Evolutionary conservation across 2,329 filamentous ascomycete species (phyloP).

Genomic region (Pseudovirgaria hyperparasitica): DNA sequence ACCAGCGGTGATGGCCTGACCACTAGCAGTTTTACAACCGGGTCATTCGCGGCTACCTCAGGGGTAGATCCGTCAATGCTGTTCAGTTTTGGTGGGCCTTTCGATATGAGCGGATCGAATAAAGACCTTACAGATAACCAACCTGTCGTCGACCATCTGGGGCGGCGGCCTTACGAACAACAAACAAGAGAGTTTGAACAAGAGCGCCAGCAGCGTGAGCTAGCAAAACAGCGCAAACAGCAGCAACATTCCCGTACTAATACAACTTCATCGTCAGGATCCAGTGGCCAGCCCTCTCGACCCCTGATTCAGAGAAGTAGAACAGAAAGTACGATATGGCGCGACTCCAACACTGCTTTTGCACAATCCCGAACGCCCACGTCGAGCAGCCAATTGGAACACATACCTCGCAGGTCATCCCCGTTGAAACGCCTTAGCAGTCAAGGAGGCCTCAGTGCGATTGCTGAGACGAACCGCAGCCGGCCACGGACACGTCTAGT

Average conservation of each 20-base stretch:
- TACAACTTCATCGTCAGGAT: constrained; percentile 26
- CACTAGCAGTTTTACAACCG: no score
- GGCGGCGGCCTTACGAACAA: constrained; percentile 27
- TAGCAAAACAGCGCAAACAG: no score
- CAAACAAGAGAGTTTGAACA: constrained; percentile 19
- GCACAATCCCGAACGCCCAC: no score
- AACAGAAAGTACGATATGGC: no score
- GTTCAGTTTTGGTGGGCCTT: constrained; percentile 23
- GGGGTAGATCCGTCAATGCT: constrained; percentile 36
- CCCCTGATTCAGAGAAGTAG: constrained; percentile 32
- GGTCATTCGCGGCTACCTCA: constrained; percentile 22
- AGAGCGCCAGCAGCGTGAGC: constrained; percentile 20
- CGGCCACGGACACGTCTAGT: constrained; percentile 30
- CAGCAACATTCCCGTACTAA: constrained; percentile 27
- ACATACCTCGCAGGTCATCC: constrained; percentile 31
- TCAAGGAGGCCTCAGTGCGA: constrained; percentile 27
- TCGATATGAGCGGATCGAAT: no score
- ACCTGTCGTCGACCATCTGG: constrained; percentile 8
- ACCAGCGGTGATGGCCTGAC: no score
- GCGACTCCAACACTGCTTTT: no score
- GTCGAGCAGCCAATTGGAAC: no score
- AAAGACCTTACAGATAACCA: constrained; percentile 13
- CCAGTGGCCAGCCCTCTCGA: constrained; percentile 13
- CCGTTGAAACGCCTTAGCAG: constrained; percentile 33
- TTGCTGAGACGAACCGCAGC: constrained; percentile 29